Evolutionary conservation across 176 grass and related monocot species (phyloP).

Genomic region (Neostapfia colusana): DNA sequence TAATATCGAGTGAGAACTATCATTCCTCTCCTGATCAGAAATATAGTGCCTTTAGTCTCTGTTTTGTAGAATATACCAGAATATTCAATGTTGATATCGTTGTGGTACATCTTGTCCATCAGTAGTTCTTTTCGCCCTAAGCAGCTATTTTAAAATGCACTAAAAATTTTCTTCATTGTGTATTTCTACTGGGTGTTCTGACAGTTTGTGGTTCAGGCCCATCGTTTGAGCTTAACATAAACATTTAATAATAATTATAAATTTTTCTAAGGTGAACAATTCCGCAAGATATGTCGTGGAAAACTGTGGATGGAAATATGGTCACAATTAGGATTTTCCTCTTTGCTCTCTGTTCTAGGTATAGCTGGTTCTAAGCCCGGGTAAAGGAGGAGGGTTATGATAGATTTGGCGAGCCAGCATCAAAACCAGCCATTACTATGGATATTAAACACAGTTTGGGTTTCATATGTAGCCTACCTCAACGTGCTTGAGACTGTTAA

Average conservation of each 20-base stretch:
- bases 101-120: not conserved
- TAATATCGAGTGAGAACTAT: not conserved
- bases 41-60: not conserved
- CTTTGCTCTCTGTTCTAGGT: conserved; percentile 1
- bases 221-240: not conserved
- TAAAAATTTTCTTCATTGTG: not conserved
- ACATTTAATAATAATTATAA: not conserved
- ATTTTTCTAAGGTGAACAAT: not conserved
- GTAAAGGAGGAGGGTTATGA: too few relatives aligned
- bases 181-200: not conserved
- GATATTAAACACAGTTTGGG: too few relatives aligned
- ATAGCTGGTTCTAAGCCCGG: too few relatives aligned
- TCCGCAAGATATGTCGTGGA: not conserved
- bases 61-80: not conserved
- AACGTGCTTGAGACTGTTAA: too few relatives aligned
- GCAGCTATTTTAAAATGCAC: not conserved
- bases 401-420: too few relatives aligned
- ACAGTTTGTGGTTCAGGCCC: not conserved
- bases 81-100: not conserved
- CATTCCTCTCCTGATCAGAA: too few relatives aligned
- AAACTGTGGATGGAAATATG: conserved; percentile 2
- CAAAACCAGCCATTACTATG: too few relatives aligned
- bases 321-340: not conserved
- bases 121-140: not conserved
- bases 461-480: too few relatives aligned